These are phyloP conservation scores for Aspergillus neoniger DNA, from an alignment of 2,329 filamentous ascomycete genomes.

Conservation along the genomic window DNA sequence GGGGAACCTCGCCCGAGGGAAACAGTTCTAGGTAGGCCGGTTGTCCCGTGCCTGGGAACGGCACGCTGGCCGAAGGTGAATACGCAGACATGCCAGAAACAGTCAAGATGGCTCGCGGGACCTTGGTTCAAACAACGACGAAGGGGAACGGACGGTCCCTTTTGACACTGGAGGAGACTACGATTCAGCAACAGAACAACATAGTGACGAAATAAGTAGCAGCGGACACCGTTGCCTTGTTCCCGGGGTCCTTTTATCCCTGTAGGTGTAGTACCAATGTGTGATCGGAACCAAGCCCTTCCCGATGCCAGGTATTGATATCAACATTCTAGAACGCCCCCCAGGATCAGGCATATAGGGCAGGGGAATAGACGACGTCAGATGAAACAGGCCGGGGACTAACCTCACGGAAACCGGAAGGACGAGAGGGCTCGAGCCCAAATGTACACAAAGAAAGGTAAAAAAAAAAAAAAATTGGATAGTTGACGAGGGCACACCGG, in stretches of 20 bases:
- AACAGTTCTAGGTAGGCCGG: constrained; percentile 35
- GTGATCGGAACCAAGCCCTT: neutral
- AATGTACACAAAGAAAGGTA: neutral
- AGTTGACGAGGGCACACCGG: neutral
- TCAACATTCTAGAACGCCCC: constrained; percentile 5
- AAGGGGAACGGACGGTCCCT: neutral
- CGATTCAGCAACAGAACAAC: neutral
- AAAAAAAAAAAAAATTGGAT: neutral
- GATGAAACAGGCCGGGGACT: neutral
- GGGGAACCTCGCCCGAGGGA: constrained; percentile 34
- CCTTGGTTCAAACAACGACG: neutral
- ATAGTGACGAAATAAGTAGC: neutral
- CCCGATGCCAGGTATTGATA: constrained; percentile 3
- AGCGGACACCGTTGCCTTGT: neutral
- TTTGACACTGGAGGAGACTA: neutral
- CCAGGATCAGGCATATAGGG: constrained; percentile 1
- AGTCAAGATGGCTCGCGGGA: neutral
- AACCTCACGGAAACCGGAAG: neutral
- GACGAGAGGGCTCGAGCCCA: neutral
- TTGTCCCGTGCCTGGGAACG: constrained; percentile 18
- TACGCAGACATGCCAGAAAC: constrained; percentile 16
- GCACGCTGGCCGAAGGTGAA: constrained; percentile 10
- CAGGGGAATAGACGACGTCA: constrained; percentile 3
- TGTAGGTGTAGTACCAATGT: neutral
- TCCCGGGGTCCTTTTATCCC: constrained; percentile 1